Evolutionary conservation across 2,329 filamentous ascomycete species (phyloP).

Genomic region (Colletotrichum eleusines): DNA sequence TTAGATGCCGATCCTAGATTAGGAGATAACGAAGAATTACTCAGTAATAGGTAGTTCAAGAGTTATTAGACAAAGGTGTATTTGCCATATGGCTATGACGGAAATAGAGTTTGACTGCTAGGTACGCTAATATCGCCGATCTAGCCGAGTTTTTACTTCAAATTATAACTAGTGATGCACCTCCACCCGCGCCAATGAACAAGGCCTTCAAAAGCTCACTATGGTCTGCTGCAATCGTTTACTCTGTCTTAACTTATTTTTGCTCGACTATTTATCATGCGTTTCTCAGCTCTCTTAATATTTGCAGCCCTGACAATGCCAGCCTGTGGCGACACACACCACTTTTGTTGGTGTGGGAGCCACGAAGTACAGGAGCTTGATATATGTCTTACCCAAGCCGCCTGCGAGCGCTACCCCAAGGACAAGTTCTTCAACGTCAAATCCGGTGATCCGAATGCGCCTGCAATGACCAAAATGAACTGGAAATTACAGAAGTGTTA

Average conservation of each 20-base stretch:
- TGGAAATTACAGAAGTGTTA: neutral
- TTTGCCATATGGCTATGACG: too few relatives aligned
- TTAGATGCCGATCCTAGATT: too few relatives aligned
- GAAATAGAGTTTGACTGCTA: neutral
- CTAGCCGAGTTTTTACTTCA: too few relatives aligned
- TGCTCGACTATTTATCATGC: neutral
- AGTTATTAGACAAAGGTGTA: too few relatives aligned
- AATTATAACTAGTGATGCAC: neutral
- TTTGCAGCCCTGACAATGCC: neutral
- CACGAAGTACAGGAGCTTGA: neutral
- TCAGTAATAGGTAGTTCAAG: too few relatives aligned
- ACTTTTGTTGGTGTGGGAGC: conserved; percentile 27
- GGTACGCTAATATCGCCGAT: neutral
- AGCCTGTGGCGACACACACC: conserved; percentile 18
- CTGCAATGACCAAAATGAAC: conserved; percentile 25
- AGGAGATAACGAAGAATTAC: too few relatives aligned
- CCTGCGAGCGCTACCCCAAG: conserved; percentile 6
- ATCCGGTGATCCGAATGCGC: neutral
- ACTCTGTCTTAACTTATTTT: neutral
- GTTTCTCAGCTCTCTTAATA: neutral
- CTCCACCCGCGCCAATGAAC: neutral
- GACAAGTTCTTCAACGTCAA: conserved; percentile 21
- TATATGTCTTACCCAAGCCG: conserved; percentile 14
- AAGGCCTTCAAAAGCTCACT: too few relatives aligned
- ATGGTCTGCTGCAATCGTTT: neutral